These are phyloP conservation scores for Vigna hirtella DNA, from an alignment of 306 rosid species.

Conservation along the genomic window DNA sequence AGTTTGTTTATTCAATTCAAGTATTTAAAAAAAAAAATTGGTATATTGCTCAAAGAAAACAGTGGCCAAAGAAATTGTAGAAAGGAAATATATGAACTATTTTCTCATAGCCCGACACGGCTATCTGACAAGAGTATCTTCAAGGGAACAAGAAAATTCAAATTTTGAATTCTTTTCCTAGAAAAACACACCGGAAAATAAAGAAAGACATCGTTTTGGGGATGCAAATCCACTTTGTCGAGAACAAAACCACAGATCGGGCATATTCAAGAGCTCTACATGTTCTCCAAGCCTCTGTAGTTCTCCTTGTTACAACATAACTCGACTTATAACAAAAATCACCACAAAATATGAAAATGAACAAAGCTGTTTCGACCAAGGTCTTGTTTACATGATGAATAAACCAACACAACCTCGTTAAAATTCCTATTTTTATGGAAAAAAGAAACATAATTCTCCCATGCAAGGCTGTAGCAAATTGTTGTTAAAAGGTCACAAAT, in stretches of 20 bases:
- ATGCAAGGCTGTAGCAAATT: slow-evolving; percentile 31
- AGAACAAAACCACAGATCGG: slow-evolving; percentile 52
- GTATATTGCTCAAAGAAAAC: not conserved
- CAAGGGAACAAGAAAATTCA: slow-evolving; percentile 34
- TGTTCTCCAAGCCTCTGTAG: slow-evolving; percentile 10
- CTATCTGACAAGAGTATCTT: slow-evolving; percentile 37
- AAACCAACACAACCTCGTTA: slow-evolving; percentile 1
- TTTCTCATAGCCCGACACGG: slow-evolving; percentile 21
- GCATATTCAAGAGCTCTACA: slow-evolving; percentile 26
- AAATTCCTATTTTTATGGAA: not conserved
- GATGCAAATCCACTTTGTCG: slow-evolving; percentile 29
- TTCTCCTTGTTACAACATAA: slow-evolving; percentile 37
- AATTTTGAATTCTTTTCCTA: slow-evolving; percentile 41
- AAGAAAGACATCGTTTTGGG: slow-evolving; percentile 18
- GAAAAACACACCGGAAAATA: slow-evolving; percentile 11
- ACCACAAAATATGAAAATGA: not conserved
- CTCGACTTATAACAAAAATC: not conserved
- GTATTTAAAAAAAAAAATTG: not conserved
- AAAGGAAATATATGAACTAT: slow-evolving; percentile 23
- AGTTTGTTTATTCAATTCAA: not conserved
- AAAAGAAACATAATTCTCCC: not conserved
- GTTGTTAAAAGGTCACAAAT: slow-evolving; percentile 1
- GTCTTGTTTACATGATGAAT: not conserved
- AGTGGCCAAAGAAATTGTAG: not conserved
- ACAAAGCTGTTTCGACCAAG: not conserved